Base-by-base conservation (phyloP, 2,329 filamentous ascomycete genomes). In the Cercospora sojina region DNA sequence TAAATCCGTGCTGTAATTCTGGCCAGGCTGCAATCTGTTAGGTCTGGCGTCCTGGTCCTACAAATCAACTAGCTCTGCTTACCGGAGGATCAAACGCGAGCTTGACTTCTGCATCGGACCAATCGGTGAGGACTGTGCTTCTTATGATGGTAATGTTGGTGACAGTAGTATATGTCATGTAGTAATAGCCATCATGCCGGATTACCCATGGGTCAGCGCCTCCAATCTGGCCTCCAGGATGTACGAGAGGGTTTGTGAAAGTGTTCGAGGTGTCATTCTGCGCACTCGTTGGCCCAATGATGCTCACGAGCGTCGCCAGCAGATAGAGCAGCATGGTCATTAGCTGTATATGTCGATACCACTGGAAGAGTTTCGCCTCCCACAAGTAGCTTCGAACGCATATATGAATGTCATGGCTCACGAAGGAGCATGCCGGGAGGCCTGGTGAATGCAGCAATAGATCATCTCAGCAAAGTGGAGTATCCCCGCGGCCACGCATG, bases 161-260 rank as follows among this genome's bases (percentile, higher is more conserved):
- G 49, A 77, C 79, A 56, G 79, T 83, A 1, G 80, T 80, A 66
- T 80, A 82, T 29, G 78, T 81, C 75, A 83, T 76, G 67, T 81
- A 82, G 70, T 83, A 83, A 66, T 77, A 80, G 38, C 73, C 77
- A 38, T 77, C 74, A 68, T 82, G 72, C 25, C 75, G 78, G 35
- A 80, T 79, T 23, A 83, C 78, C 78, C 80, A 83, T 72, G 81
- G 81, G 72, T 83, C 82, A 20, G 81, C 82, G 18, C 79, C 81
- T 1, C 71, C 72, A n/a, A 68, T 66, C 16, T 78, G 72, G n/a
- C 53, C 53, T 6, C 53, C 53, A 12, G 29, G 27, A 20, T 57
- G 59, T 12, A 83, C 69, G 13, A 83, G 77, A 1, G 82, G 81
- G 65, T 83, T 83, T 1, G 77, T 81, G 71, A 77, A 83, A n/a